Evolutionary conservation across 495 filamentous ascomycete genomes (phyloP).

Genomic region (Neurospora intermedia): DNA sequence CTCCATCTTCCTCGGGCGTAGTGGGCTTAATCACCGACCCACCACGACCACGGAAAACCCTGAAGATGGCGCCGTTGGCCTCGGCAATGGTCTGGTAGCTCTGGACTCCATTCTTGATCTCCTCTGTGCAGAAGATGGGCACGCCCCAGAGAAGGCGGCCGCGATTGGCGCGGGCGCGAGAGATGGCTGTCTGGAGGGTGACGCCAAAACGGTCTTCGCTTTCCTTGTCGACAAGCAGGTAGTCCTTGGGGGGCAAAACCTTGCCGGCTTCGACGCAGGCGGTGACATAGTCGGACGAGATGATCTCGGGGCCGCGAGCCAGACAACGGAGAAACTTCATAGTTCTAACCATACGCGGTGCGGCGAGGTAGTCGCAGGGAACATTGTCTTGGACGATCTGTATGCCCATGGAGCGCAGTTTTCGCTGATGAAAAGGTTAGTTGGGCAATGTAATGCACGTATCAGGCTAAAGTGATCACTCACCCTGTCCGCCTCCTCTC

Average conservation of each 20-base stretch:
- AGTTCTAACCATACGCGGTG: constrained; percentile 75
- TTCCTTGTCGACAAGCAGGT: constrained; percentile 55
- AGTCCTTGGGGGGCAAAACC: constrained; percentile 48
- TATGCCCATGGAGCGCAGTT: constrained; percentile 76
- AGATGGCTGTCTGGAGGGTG: constrained; percentile 51
- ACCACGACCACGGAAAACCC: constrained; percentile 63
- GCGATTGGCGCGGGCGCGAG: constrained; percentile 62
- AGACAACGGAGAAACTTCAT: constrained; percentile 86
- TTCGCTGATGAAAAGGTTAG: constrained; percentile 44
- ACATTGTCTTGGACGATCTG: constrained; percentile 60
- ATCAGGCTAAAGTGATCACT: constrained; percentile 15
- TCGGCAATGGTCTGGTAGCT: constrained; percentile 75
- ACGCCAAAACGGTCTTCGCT: constrained; percentile 61
- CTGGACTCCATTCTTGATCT: constrained; percentile 68
- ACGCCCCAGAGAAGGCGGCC: constrained; percentile 60
- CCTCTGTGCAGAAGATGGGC: constrained; percentile 69
- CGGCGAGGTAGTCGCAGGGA: constrained; percentile 77
- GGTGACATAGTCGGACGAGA: constrained; percentile 70
- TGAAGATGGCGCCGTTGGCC: constrained; percentile 77
- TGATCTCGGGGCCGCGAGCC: constrained; percentile 61
- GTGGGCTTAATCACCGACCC: constrained; percentile 46
- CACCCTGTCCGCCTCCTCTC: constrained; percentile 74
- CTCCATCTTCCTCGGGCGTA: constrained; percentile 45
- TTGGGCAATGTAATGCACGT: neutral
- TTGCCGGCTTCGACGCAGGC: constrained; percentile 50